These are phyloP conservation scores for Tolypocladium endophyticum DNA, from an alignment of 2,329 filamentous ascomycete species.

Conservation along the genomic window DNA sequence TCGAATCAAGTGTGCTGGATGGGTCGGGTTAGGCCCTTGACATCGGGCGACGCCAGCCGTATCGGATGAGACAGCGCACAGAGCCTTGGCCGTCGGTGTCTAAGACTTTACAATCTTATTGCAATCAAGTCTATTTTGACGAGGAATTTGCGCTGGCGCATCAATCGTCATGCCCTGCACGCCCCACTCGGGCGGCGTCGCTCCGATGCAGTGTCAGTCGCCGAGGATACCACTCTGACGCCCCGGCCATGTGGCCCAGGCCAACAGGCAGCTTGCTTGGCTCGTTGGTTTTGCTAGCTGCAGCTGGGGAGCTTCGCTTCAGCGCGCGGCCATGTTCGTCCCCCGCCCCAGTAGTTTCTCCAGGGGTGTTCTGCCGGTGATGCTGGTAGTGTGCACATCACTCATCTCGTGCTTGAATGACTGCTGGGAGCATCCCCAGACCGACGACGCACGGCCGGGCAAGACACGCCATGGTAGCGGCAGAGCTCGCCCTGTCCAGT, in stretches of 20 bases:
- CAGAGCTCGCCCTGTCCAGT: not conserved
- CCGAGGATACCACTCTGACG: not conserved
- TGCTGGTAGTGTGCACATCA: not conserved
- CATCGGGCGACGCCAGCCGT: not conserved
- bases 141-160: not conserved
- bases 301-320: not conserved
- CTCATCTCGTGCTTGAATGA: not conserved
- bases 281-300: not conserved
- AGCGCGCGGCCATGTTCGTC: not conserved
- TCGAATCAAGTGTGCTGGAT: not conserved
- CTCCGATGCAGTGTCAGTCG: not conserved
- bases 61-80: not conserved
- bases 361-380: not conserved
- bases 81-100: constrained; percentile 1
- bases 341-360: not conserved
- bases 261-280: not conserved
- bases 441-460: not conserved
- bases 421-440: not conserved
- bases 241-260: not conserved
- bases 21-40: not conserved
- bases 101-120: constrained; percentile 8
- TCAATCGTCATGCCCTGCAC: not conserved
- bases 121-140: constrained; percentile 8
- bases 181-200: not conserved
- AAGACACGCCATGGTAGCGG: not conserved